Conservation (phyloP, 2,329 filamentous ascomycete genomes). For the Aureobasidium sp. region DNA sequence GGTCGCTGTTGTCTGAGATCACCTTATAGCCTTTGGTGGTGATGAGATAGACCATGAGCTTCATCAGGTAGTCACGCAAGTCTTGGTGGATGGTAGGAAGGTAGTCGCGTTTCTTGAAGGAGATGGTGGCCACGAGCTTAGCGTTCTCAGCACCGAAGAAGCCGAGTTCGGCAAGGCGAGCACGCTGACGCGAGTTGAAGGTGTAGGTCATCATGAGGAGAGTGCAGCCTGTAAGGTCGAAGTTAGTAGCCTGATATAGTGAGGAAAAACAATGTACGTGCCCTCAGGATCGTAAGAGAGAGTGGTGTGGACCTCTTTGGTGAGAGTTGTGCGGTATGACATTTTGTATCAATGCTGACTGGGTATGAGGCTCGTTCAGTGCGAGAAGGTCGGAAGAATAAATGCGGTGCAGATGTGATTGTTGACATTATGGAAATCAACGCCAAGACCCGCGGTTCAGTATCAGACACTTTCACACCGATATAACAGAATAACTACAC, state of each 20-base stretch:
- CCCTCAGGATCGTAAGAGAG: not conserved
- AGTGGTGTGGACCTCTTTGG: not conserved
- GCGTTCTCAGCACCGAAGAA: not conserved
- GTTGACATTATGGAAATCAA: not conserved
- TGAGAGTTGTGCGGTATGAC: too few species aligned
- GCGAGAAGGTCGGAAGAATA: too few species aligned
- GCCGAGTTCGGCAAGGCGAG: not conserved
- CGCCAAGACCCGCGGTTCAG: not conserved
- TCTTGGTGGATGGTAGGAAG: not conserved
- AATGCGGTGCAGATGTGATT: too few species aligned
- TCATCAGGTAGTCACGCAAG: not conserved
- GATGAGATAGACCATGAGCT: not conserved
- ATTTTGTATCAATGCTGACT: too few species aligned
- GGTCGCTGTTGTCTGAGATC: not conserved
- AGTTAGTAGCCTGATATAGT: not conserved
- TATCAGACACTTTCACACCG: too few species aligned
- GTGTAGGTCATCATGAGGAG: not conserved
- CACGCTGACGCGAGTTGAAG: not conserved
- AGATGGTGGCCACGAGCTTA: not conserved
- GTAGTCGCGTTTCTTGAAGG: not conserved
- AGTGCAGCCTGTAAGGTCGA: not conserved
- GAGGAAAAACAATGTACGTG: too few species aligned
- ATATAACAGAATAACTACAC: not conserved
- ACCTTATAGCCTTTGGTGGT: not conserved
- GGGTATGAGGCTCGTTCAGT: too few species aligned